A percentile compares a stretch with the other conserved stretches of the same genome.
phyloP scores from a whole-genome alignment of 352 stramenopile genomes.

The Pythium angustatum region DNA sequence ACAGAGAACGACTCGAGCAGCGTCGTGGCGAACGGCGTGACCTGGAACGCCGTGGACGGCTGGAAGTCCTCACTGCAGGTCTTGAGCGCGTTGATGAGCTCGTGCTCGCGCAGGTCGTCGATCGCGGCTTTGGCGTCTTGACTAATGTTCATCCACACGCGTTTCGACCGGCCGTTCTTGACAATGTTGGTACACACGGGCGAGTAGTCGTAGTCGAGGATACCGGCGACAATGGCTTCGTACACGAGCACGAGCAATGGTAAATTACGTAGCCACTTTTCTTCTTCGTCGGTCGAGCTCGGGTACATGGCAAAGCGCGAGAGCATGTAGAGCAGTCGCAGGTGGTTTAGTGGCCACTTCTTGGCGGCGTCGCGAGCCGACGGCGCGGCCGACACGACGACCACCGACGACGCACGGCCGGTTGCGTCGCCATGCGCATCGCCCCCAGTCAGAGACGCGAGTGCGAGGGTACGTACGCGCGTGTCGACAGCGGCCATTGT shows the following conservation, averaged over 20 bases:
- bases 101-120: conserved; percentile 94
- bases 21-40: conserved; percentile 44
- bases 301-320: conserved; percentile 94
- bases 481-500: neutral
- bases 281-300: conserved; percentile 86
- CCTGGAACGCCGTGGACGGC: conserved; percentile 95
- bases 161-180: conserved; percentile 81
- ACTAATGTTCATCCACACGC: conserved; percentile 94
- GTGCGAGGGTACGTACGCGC: conserved; percentile 13
- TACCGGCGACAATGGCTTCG: conserved; percentile 93
- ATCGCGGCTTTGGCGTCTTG: conserved; percentile 96
- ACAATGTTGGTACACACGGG: conserved; percentile 94
- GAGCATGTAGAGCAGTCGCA: conserved; percentile 95
- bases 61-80: conserved; percentile 94
- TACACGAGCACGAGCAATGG: conserved; percentile 96
- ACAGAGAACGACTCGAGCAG: conserved; percentile 43
- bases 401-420: neutral
- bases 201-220: conserved; percentile 97
- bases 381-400: neutral
- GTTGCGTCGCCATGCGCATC: neutral
- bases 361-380: conserved; percentile 5
- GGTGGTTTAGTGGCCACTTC: conserved; percentile 87
- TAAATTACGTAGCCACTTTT: conserved; percentile 95
- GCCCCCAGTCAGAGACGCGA: neutral
- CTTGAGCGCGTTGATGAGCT: conserved; percentile 95